A percentile compares a stretch with the other conserved stretches of the same genome.
Evolutionary conservation across 2,329 filamentous ascomycete species (phyloP).

Genomic region (Clonostachys byssicola): DNA sequence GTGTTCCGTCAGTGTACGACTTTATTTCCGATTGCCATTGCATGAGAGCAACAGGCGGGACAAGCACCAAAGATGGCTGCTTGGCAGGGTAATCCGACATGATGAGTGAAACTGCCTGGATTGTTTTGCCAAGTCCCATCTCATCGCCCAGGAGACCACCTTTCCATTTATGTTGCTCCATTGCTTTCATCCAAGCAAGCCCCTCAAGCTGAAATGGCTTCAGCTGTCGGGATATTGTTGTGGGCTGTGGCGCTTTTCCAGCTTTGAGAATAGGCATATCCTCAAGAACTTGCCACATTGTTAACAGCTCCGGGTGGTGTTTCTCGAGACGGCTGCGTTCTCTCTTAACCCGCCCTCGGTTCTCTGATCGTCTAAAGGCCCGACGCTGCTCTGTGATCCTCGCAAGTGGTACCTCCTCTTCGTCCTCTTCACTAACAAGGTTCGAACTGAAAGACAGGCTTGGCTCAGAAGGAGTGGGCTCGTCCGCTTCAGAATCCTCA

Average conservation of each 20-base stretch:
- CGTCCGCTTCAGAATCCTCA: neutral
- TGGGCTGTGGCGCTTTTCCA: slow-evolving; percentile 45
- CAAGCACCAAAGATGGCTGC: slow-evolving; percentile 79
- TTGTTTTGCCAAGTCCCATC: slow-evolving; percentile 98
- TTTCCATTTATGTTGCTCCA: slow-evolving; percentile 81
- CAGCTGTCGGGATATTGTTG: slow-evolving; percentile 73
- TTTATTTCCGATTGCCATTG: slow-evolving; percentile 86
- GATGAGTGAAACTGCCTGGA: slow-evolving; percentile 94
- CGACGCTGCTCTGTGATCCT: slow-evolving; percentile 21
- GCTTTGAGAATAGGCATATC: slow-evolving; percentile 62
- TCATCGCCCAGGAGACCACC: slow-evolving; percentile 93
- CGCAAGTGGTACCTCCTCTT: slow-evolving; percentile 3
- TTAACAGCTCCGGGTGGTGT: slow-evolving; percentile 72
- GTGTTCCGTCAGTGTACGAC: slow-evolving; percentile 77
- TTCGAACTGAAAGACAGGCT: neutral
- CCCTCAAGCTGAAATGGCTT: slow-evolving; percentile 95
- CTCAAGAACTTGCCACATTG: slow-evolving; percentile 81
- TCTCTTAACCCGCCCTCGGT: slow-evolving; percentile 18
- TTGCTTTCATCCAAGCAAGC: slow-evolving; percentile 87
- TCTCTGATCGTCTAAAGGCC: slow-evolving; percentile 19
- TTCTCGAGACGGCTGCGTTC: slow-evolving; percentile 66
- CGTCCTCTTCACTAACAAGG: slow-evolving; percentile 13
- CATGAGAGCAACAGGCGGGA: slow-evolving; percentile 91
- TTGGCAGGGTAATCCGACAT: slow-evolving; percentile 92
- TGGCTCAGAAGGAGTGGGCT: slow-evolving; percentile 1